phyloP scores from a whole-genome alignment of 169 alveolate genomes.

The Haemoproteus tartakovskyi region DNA sequence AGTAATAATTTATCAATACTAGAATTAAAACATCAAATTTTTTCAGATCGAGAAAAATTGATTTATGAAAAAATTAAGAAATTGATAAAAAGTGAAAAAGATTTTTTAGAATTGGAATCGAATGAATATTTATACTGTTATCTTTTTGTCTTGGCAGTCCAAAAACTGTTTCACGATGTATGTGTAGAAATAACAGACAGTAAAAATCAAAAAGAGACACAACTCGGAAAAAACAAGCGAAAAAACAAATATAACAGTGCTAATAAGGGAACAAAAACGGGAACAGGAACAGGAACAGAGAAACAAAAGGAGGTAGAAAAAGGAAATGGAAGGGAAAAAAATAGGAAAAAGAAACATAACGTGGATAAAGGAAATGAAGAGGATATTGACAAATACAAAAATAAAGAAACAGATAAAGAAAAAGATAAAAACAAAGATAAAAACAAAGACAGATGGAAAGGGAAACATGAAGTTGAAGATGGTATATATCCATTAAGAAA shows the following conservation, averaged over 20 bases:
- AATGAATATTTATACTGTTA: conserved; percentile 33
- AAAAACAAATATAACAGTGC: too few relatives aligned
- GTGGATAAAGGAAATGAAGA: neutral
- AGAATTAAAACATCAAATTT: conserved; percentile 7
- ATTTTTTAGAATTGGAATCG: conserved; percentile 3
- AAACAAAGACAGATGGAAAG: neutral
- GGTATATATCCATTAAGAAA: too few relatives aligned
- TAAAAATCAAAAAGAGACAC: too few relatives aligned
- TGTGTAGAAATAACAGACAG: too few relatives aligned
- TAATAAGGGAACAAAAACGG: too few relatives aligned
- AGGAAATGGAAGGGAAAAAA: neutral
- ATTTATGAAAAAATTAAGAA: conserved; percentile 3
- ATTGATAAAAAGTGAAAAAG: conserved; percentile 5
- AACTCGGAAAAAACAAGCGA: neutral
- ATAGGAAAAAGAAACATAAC: neutral
- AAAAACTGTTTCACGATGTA: conserved; percentile 28
- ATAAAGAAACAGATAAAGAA: neutral
- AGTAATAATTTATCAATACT: too few relatives aligned
- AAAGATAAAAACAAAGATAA: neutral
- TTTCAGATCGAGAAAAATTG: conserved; percentile 20
- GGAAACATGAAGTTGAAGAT: neutral
- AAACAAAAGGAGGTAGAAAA: too few relatives aligned
- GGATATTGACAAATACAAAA: neutral
- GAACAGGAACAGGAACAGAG: too few relatives aligned
- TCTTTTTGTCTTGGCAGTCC: conserved; percentile 12